Conservation (phyloP, 1,284 basidiomycete species). For the Apiotrichum porosum region DNA sequence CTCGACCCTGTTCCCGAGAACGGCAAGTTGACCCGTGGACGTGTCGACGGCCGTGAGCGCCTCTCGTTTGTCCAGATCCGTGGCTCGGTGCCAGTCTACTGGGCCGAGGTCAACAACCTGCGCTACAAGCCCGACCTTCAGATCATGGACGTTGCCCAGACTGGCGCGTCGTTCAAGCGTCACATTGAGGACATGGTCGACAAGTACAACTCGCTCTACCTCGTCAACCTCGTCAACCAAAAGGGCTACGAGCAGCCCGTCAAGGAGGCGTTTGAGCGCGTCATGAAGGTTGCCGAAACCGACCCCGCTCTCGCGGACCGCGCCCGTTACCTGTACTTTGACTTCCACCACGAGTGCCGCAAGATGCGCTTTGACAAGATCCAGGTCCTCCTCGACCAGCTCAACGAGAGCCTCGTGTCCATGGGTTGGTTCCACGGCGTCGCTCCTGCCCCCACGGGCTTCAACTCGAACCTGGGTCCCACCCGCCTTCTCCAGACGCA, state of each 20-base stretch:
- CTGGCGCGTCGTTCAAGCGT: constrained; percentile 66
- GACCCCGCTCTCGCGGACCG: constrained; percentile 37
- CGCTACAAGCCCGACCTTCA: constrained; percentile 96
- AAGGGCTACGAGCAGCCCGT: constrained; percentile 91
- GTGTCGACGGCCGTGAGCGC: constrained; percentile 51
- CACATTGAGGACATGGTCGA: constrained; percentile 74
- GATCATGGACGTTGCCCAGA: constrained; percentile 86
- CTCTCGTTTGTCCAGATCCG: constrained; percentile 89
- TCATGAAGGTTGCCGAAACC: constrained; percentile 51
- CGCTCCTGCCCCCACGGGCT: constrained; percentile 14
- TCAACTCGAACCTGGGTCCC: constrained; percentile 11
- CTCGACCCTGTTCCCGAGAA: constrained; percentile 57
- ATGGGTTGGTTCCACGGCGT: constrained; percentile 58
- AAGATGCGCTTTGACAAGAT: constrained; percentile 95
- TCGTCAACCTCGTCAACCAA: constrained; percentile 94
- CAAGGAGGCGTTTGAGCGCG: constrained; percentile 90
- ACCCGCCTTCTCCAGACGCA: constrained; percentile 35
- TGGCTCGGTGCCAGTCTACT: constrained; percentile 90
- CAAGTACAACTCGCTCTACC: constrained; percentile 71
- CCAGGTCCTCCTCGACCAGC: constrained; percentile 69
- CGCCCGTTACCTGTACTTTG: constrained; percentile 91
- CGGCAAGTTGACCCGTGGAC: constrained; percentile 30
- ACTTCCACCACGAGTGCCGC: constrained; percentile 96
- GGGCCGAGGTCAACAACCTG: constrained; percentile 95
- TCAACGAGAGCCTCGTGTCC: constrained; percentile 66